Evolutionary conservation across 1,139 yeast genomes (phyloP).

Genomic region (Taphrina deformans): DNA sequence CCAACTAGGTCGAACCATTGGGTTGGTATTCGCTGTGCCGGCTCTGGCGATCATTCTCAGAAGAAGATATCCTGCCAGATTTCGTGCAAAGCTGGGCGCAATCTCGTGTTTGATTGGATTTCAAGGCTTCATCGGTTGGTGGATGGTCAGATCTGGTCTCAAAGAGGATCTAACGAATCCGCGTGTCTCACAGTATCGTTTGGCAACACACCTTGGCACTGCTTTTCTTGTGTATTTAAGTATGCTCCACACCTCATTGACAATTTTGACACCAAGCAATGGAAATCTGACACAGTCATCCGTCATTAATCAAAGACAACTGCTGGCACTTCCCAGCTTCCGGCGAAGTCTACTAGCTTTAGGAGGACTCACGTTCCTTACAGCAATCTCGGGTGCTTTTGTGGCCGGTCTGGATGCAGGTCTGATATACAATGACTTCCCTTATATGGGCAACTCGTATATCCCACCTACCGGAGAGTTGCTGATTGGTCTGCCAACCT

Average conservation of each 20-base stretch:
- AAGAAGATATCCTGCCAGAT: slow-evolving; percentile 40
- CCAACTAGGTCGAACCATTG: slow-evolving; percentile 86
- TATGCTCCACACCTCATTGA: slow-evolving; percentile 86
- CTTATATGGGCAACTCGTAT: slow-evolving; percentile 77
- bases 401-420: slow-evolving; percentile 99
- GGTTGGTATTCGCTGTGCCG: slow-evolving; percentile 77
- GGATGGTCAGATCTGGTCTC: slow-evolving; percentile 98
- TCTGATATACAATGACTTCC: slow-evolving; percentile 90
- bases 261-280: slow-evolving; percentile 51
- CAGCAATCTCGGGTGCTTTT: slow-evolving; percentile 96
- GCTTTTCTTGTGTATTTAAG: slow-evolving; percentile 87
- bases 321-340: slow-evolving; percentile 16
- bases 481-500: slow-evolving; percentile 63
- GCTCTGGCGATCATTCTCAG: slow-evolving; percentile 82
- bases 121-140: slow-evolving; percentile 98
- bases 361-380: slow-evolving; percentile 43
- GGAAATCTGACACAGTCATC: not conserved
- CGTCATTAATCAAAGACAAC: not conserved
- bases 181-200: slow-evolving; percentile 91
- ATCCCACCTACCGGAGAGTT: slow-evolving; percentile 73
- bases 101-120: slow-evolving; percentile 78
- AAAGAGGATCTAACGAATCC: slow-evolving; percentile 81
- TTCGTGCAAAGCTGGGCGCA: slow-evolving; percentile 56
- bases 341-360: slow-evolving; percentile 14
- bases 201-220: slow-evolving; percentile 91